Evolutionary conservation across 495 filamentous ascomycete genomes (phyloP).

Genomic region (Hypomontagnella monticulosa): DNA sequence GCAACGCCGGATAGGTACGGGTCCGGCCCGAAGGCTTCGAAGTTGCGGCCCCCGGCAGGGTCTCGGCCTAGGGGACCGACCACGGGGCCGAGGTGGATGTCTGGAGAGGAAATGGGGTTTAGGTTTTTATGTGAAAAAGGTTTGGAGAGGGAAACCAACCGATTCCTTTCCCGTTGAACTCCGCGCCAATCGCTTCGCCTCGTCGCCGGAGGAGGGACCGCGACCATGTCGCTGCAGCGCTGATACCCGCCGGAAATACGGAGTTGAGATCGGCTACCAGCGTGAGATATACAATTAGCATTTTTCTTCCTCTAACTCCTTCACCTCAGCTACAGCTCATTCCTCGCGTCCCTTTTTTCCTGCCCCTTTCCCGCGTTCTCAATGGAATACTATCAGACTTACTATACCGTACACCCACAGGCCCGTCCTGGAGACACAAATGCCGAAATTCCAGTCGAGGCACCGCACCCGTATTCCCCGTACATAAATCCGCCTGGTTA

Average conservation of each 20-base stretch:
- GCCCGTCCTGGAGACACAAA: conserved; percentile 61
- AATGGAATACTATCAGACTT: conserved; percentile 5
- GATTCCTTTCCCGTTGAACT: conserved; percentile 71
- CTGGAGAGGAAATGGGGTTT: conserved; percentile 31
- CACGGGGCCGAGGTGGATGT: conserved; percentile 62
- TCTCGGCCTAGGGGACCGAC: conserved; percentile 66
- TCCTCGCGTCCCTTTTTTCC: not conserved
- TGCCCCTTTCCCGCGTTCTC: not conserved
- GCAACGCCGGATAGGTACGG: conserved; percentile 66
- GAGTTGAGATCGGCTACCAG: conserved; percentile 64
- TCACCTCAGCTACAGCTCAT: not conserved
- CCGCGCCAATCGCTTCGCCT: conserved; percentile 65
- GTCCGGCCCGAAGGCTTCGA: conserved; percentile 74
- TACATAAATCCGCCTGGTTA: conserved; percentile 76
- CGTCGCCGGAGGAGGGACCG: conserved; percentile 67
- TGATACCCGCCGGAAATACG: conserved; percentile 79
- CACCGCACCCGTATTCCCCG: conserved; percentile 74
- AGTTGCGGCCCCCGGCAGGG: conserved; percentile 69
- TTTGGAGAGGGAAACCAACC: conserved; percentile 45
- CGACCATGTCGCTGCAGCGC: conserved; percentile 78
- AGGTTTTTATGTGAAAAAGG: conserved; percentile 23
- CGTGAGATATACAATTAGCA: conserved; percentile 5
- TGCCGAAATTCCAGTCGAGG: conserved; percentile 56
- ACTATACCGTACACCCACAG: conserved; percentile 58
- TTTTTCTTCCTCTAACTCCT: not conserved